Evolutionary conservation across 2,329 filamentous ascomycete species (phyloP).

Genomic region (Fusarium sambucinum): DNA sequence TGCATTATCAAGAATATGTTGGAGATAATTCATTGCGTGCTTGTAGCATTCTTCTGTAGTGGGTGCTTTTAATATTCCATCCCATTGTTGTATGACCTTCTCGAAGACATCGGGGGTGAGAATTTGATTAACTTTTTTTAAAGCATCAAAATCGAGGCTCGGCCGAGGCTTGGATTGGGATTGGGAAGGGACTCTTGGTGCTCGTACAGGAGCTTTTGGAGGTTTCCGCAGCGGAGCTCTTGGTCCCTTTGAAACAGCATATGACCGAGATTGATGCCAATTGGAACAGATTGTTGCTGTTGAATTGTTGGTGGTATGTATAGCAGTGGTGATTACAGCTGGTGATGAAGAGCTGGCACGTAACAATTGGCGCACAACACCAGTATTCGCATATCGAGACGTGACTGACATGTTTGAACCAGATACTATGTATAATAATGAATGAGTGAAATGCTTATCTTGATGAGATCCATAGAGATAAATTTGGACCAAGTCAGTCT

Average conservation of each 20-base stretch:
- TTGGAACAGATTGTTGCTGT: neutral
- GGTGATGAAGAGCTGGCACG: slow-evolving; percentile 4
- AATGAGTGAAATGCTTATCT: neutral
- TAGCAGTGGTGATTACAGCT: neutral
- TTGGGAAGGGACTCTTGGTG: slow-evolving; percentile 17
- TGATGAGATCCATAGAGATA: neutral
- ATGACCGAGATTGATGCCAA: slow-evolving; percentile 32
- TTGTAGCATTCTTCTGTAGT: slow-evolving; percentile 45
- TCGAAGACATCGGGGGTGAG: slow-evolving; percentile 40
- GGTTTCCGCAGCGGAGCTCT: slow-evolving; percentile 13
- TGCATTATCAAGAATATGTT: slow-evolving; percentile 27
- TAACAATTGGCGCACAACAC: slow-evolving; percentile 22
- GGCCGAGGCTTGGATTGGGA: neutral
- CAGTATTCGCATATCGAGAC: slow-evolving; percentile 15
- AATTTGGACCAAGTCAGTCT: neutral
- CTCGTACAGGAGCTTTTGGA: slow-evolving; percentile 25
- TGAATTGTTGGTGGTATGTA: slow-evolving; percentile 3
- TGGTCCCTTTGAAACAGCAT: slow-evolving; percentile 33
- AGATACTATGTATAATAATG: neutral
- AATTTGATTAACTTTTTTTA: neutral
- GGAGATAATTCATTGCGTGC: slow-evolving; percentile 38
- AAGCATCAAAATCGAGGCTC: too few relatives aligned
- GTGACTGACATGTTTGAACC: neutral
- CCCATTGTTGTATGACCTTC: slow-evolving; percentile 26
- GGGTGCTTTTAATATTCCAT: slow-evolving; percentile 30